Evolutionary conservation across 2,329 filamentous ascomycete genomes (phyloP).

Genomic region (Phialophora verrucosa): DNA sequence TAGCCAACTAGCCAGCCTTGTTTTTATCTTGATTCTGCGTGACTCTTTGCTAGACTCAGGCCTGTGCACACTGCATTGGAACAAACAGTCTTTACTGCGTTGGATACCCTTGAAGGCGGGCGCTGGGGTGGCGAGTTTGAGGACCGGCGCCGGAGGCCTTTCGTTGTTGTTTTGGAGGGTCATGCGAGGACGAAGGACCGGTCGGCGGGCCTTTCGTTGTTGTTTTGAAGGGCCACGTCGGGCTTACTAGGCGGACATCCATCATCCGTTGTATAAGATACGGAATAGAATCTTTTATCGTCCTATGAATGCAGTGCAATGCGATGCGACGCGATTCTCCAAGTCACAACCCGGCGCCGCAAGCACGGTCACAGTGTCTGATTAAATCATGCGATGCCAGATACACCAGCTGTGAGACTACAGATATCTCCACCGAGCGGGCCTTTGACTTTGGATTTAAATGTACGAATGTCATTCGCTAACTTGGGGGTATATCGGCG

Average conservation of each 20-base stretch:
- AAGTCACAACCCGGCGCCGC: not conserved
- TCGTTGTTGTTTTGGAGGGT: not conserved
- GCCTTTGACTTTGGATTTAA: not conserved
- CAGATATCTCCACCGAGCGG: not conserved
- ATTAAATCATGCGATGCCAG: not conserved
- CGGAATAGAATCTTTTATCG: not conserved
- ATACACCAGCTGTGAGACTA: not conserved
- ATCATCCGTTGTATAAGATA: not conserved
- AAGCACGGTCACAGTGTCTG: not conserved
- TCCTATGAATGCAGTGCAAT: not conserved
- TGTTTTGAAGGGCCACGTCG: not conserved
- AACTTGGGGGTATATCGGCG: not conserved
- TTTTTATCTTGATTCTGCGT: not conserved
- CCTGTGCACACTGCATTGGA: not conserved
- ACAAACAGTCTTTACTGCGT: not conserved
- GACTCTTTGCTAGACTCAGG: not conserved
- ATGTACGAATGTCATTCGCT: not conserved
- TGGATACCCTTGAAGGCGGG: not conserved
- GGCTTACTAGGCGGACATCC: not conserved
- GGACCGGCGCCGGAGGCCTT: not conserved
- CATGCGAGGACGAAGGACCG: no score
- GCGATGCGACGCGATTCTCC: not conserved
- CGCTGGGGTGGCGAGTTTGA: not conserved
- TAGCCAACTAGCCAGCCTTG: no score
- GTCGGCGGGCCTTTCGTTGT: not conserved